These are phyloP conservation scores for Phytophthora citrophthora DNA, from an alignment of 352 stramenopile genomes.

Conservation along the genomic window DNA sequence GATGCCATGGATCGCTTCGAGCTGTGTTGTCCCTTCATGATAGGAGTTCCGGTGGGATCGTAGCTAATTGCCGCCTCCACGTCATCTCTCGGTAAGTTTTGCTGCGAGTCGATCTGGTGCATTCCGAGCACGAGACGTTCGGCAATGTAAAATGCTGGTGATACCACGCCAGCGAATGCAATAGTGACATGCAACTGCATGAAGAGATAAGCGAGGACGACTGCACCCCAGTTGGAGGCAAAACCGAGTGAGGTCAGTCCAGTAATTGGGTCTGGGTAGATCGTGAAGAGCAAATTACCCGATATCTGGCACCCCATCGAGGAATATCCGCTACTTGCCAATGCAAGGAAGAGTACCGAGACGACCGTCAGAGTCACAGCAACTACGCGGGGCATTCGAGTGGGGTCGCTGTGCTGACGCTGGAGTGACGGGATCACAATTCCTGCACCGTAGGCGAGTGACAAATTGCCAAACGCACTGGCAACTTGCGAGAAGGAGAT, in stretches of 20 bases:
- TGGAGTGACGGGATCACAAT: constrained; percentile 60
- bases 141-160: constrained; percentile 43
- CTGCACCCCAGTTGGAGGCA: constrained; percentile 29
- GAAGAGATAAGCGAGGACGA: constrained; percentile 27
- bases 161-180: constrained; percentile 38
- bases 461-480: constrained; percentile 59
- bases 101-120: constrained; percentile 36
- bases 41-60: constrained; percentile 11
- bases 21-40: neutral
- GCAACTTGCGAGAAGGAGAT: constrained; percentile 55
- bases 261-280: constrained; percentile 36
- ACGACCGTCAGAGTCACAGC: constrained; percentile 50
- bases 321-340: constrained; percentile 51
- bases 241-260: constrained; percentile 43
- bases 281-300: constrained; percentile 62
- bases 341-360: constrained; percentile 49
- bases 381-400: constrained; percentile 61
- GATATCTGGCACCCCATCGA: constrained; percentile 60
- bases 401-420: constrained; percentile 55
- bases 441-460: constrained; percentile 31
- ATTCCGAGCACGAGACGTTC: constrained; percentile 11
- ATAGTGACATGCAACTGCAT: constrained; percentile 47
- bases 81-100: constrained; percentile 5
- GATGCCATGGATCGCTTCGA: constrained; percentile 21
- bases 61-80: constrained; percentile 18